phyloP scores from a whole-genome alignment of 2,329 filamentous ascomycete species.

The Botrytis porri region DNA sequence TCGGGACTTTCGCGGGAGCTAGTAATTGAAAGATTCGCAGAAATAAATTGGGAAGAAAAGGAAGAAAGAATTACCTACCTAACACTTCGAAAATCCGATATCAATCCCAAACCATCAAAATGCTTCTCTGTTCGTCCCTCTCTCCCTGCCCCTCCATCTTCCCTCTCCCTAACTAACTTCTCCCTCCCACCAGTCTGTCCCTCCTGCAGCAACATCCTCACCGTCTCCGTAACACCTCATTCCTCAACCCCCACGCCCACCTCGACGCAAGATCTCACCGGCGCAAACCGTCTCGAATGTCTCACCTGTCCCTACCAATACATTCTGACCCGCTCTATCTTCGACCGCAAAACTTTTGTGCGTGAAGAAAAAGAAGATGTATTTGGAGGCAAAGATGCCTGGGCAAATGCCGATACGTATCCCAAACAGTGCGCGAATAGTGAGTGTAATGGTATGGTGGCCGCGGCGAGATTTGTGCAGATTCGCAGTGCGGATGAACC shows the following conservation, averaged over 20 bases:
- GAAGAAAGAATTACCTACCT: background rate
- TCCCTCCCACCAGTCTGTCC: slow-evolving; percentile 62
- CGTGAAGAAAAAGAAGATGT: slow-evolving; percentile 87
- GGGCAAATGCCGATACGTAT: slow-evolving; percentile 87
- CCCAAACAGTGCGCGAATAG: slow-evolving; percentile 79
- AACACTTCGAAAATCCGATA: background rate
- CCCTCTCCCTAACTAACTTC: background rate
- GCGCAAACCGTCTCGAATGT: slow-evolving; percentile 82
- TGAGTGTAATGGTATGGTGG: slow-evolving; percentile 75
- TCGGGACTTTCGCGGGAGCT: background rate
- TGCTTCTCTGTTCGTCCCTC: slow-evolving; percentile 17
- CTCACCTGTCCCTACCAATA: slow-evolving; percentile 93
- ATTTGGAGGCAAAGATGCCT: slow-evolving; percentile 81
- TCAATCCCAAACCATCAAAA: background rate
- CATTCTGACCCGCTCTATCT: slow-evolving; percentile 73
- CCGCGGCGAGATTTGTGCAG: slow-evolving; percentile 95
- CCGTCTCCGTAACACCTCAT: slow-evolving; percentile 50
- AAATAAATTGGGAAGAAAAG: background rate
- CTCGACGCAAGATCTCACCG: slow-evolving; percentile 33
- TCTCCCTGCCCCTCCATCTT: too few species aligned
- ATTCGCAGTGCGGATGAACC: slow-evolving; percentile 98
- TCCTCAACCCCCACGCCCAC: slow-evolving; percentile 22
- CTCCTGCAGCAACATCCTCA: slow-evolving; percentile 79
- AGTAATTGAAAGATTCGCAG: background rate
- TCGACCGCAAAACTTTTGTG: slow-evolving; percentile 74